Evolutionary conservation across 2,329 filamentous ascomycete genomes (phyloP), one percentile per base, ranked within the genome.

Genomic region (Aspergillus clavatus): DNA sequence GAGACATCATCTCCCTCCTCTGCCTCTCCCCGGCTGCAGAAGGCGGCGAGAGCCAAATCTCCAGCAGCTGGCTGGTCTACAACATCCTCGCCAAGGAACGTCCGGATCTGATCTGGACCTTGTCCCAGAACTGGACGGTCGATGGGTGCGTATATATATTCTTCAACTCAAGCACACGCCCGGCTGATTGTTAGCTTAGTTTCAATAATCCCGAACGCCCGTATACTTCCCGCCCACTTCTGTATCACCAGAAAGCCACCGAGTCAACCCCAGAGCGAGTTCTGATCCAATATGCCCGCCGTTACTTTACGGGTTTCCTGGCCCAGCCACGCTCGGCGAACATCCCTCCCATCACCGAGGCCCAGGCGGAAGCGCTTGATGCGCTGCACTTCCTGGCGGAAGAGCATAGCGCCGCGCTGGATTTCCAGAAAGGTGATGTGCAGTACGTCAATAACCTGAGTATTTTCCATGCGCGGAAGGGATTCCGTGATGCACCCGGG

Each of bases 211-310:
- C 65, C 2, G 61, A 66, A 5, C 69, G 69, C 23, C 69, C 71
- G 11, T 81, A 73, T 24, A 29, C 37, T 11, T 38, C 33, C 10
- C 70, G 78, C 10, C 66, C 66, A 4, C 55, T 70, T 5, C 52
- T 70, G 7, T 77, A 80, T 60, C 73, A 80, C 55, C 76, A 80
- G 38, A 72, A 76, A 0, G 70, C 72, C 7, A 75, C 69, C 0
- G 62, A 52, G 0, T 61, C 59, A 1, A 57, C 60, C 0, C 76
- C 79, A 0, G 75, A 83, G 54, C 72, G 79, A 1, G 61, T 84
- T 1, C 63, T 80, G 5, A 72, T 84, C 23, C 80, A 84, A 50
- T 84, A 83, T 51, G 78, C 76, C 0, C 74, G 81, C 2, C 72
- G 81, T 1, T 69, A 66, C 21, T 83, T 83, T 51, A 80, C 79